A percentile compares a stretch with the other conserved stretches of the same genome.
Conservation (phyloP, 768 basidiomycete genomes). For the Russula sp. region DNA sequence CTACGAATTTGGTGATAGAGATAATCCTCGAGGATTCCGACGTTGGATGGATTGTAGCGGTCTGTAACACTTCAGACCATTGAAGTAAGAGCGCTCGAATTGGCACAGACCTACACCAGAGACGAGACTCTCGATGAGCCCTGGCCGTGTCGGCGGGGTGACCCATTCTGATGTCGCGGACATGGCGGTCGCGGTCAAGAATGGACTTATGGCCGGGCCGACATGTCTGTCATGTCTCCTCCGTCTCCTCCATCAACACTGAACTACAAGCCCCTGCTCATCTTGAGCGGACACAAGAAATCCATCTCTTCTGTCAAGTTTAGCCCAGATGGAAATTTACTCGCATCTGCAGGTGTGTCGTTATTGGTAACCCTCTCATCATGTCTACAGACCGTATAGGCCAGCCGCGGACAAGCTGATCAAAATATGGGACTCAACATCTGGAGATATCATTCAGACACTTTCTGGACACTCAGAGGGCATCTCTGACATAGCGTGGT, state of each 20-base stretch:
- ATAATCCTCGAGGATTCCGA: constrained; percentile 92
- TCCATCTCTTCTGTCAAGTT: constrained; percentile 84
- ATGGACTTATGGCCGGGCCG: background rate
- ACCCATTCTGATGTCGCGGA: constrained; percentile 55
- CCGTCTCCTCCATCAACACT: constrained; percentile 26
- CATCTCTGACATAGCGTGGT: constrained; percentile 89
- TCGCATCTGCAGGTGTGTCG: constrained; percentile 78
- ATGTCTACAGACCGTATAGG: constrained; percentile 33
- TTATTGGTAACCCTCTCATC: background rate
- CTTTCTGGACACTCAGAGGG: constrained; percentile 71
- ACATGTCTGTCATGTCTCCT: background rate
- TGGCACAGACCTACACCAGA: constrained; percentile 71
- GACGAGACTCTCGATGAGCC: constrained; percentile 85
- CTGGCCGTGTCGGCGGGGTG: constrained; percentile 69
- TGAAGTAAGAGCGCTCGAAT: background rate
- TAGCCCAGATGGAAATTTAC: constrained; percentile 71
- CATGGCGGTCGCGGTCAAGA: constrained; percentile 31
- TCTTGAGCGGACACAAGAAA: constrained; percentile 74
- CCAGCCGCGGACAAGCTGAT: constrained; percentile 78
- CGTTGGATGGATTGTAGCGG: constrained; percentile 95
- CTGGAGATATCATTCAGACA: constrained; percentile 67
- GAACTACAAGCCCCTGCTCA: constrained; percentile 52
- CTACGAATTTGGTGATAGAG: constrained; percentile 89
- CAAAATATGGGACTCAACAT: constrained; percentile 72
- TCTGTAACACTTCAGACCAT: constrained; percentile 41